Conservation (phyloP, 2,329 filamentous ascomycete species). For the Ophiognomonia clavigignenti-juglandacearum region DNA sequence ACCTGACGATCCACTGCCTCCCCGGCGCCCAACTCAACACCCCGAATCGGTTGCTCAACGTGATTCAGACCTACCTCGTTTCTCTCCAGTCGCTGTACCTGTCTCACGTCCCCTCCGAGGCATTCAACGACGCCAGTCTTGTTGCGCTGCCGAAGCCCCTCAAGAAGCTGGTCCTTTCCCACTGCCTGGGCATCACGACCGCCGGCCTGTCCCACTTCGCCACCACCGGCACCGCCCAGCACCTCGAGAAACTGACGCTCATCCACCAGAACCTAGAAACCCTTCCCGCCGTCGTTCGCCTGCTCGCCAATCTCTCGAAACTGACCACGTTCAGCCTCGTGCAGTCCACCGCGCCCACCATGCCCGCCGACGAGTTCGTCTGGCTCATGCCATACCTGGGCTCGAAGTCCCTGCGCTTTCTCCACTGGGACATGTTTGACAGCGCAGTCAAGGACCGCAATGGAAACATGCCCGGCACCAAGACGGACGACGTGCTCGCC, state of each 20-base stretch:
- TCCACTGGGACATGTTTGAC: constrained; percentile 61
- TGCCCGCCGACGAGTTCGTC: constrained; percentile 50
- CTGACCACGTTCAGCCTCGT: constrained; percentile 49
- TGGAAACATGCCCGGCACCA: constrained; percentile 24
- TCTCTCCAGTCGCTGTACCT: constrained; percentile 55
- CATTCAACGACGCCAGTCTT: constrained; percentile 53
- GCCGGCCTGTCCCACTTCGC: constrained; percentile 53
- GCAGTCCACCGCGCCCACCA: constrained; percentile 49
- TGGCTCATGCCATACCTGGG: constrained; percentile 63
- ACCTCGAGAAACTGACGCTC: constrained; percentile 47
- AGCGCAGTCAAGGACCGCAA: constrained; percentile 33
- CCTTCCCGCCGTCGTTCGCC: constrained; percentile 52
- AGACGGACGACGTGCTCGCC: constrained; percentile 59
- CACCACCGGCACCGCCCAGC: constrained; percentile 39
- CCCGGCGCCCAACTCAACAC: constrained; percentile 51
- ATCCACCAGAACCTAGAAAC: constrained; percentile 53
- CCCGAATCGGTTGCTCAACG: constrained; percentile 41
- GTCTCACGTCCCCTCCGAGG: constrained; percentile 48
- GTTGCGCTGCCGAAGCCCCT: constrained; percentile 47
- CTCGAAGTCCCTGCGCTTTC: constrained; percentile 43
- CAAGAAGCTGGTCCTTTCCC: constrained; percentile 49
- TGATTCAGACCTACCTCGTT: constrained; percentile 46
- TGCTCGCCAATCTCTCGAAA: constrained; percentile 49
- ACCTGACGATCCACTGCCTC: constrained; percentile 54
- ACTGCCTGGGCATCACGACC: constrained; percentile 51